Percentiles rank a stretch among this genome's conserved stretches.
These are phyloP conservation scores for Handroanthus guayacan DNA, from an alignment of 257 asterid genomes.

Conservation along the genomic window DNA sequence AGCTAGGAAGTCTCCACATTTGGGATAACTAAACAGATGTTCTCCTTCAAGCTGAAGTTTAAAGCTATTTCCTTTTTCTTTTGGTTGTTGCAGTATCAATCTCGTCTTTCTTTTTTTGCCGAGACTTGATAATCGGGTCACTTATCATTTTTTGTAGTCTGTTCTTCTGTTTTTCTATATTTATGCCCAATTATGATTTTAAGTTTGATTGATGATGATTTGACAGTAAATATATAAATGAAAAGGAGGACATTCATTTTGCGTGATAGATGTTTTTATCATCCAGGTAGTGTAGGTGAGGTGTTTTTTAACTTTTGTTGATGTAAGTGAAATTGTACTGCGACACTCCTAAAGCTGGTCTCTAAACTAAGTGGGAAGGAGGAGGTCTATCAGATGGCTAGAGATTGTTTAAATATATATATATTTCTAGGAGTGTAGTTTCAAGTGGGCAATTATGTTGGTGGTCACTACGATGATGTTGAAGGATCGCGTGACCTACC, in stretches of 20 bases:
- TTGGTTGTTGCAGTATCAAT: no score
- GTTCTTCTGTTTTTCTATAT: background rate
- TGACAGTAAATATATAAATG: background rate
- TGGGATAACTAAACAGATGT: no score
- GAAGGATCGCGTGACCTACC: background rate
- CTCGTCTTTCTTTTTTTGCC: no score
- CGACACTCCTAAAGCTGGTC: background rate
- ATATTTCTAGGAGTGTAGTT: background rate
- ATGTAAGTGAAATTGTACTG: background rate
- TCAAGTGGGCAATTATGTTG: background rate
- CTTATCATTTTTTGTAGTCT: no score
- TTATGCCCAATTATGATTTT: background rate
- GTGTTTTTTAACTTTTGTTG: background rate
- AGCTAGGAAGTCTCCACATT: no score
- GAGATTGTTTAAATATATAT: background rate
- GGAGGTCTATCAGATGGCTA: background rate
- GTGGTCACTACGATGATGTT: background rate
- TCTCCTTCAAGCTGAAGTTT: no score
- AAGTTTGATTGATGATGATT: background rate
- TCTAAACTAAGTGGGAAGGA: background rate
- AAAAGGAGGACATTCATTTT: background rate
- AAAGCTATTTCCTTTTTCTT: no score
- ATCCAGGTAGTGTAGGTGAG: conserved; percentile 2
- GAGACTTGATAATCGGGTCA: no score
- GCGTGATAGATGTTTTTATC: background rate